Evolutionary conservation across 1,284 basidiomycete species (phyloP).

Genomic region (Leccinum fallax): DNA sequence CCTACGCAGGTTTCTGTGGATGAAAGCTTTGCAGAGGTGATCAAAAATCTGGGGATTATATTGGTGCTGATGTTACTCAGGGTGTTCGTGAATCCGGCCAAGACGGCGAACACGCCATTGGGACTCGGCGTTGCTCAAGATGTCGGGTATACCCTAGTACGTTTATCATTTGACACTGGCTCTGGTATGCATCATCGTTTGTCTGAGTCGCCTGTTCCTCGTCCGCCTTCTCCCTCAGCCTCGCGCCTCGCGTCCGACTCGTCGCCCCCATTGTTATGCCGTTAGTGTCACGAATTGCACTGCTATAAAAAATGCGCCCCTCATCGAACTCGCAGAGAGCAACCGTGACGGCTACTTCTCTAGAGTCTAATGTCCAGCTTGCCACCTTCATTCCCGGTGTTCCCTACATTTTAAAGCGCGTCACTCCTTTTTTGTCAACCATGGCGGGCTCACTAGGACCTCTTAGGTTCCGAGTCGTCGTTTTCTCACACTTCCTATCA

Average conservation of each 20-base stretch:
- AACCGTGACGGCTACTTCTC: slow-evolving; percentile 70
- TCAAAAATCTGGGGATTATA: too few species aligned
- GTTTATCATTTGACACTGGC: too few species aligned
- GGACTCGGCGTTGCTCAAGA: too few species aligned
- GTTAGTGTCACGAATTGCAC: slow-evolving; percentile 59
- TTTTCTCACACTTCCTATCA: slow-evolving; percentile 80
- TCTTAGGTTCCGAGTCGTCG: slow-evolving; percentile 49
- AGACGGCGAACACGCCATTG: too few species aligned
- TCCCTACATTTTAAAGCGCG: slow-evolving; percentile 80
- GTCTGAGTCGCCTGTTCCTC: too few species aligned
- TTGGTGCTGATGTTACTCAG: too few species aligned
- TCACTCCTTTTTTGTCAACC: slow-evolving; percentile 72
- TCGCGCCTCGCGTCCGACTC: background rate
- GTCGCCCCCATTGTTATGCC: slow-evolving; percentile 38
- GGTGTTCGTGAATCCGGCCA: too few species aligned
- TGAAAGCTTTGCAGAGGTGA: too few species aligned
- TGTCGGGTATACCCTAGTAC: too few species aligned
- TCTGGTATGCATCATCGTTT: too few species aligned
- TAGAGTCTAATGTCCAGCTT: slow-evolving; percentile 66
- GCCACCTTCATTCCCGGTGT: slow-evolving; percentile 75
- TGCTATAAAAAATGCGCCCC: slow-evolving; percentile 82
- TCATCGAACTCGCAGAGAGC: slow-evolving; percentile 84
- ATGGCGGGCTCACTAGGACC: slow-evolving; percentile 67
- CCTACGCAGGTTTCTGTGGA: too few species aligned
- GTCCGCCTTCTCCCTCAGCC: slow-evolving; percentile 6